A percentile compares a stretch with the other conserved stretches of the same genome.
These are phyloP conservation scores for Crepidotus variabilis DNA, from an alignment of 768 basidiomycete genomes.

Conservation along the genomic window DNA sequence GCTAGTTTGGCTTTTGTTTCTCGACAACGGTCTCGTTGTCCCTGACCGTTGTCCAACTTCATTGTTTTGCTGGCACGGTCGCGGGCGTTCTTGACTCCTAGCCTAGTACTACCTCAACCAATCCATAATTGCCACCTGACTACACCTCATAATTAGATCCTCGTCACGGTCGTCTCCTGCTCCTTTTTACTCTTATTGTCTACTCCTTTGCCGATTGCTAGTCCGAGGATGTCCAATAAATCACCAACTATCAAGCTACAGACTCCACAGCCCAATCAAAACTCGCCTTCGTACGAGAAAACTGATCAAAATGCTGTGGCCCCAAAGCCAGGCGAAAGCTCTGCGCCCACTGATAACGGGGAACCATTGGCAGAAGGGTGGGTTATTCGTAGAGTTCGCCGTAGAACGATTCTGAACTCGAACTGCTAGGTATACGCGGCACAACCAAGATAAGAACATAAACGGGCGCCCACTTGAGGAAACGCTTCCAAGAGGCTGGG, in stretches of 20 bases:
- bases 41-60: not conserved
- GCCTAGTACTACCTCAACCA: not conserved
- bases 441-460: not conserved
- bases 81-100: too few species aligned
- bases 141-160: not conserved
- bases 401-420: not conserved
- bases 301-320: not conserved
- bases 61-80: not conserved
- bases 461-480: not conserved
- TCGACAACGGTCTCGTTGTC: not conserved
- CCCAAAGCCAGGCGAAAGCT: not conserved
- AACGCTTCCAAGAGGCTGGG: conserved; percentile 21
- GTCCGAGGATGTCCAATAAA: not conserved
- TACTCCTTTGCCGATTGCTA: not conserved
- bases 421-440: not conserved
- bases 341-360: not conserved
- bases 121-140: not conserved
- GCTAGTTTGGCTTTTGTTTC: not conserved
- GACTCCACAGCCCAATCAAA: not conserved
- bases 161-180: not conserved
- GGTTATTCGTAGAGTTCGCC: not conserved
- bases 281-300: not conserved
- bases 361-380: not conserved
- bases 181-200: not conserved
- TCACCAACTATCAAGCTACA: not conserved